Percentiles rank a stretch among this genome's conserved stretches.
Evolutionary conservation across 805 yeast genomes (phyloP).

Genomic region (Candida ovalis): DNA sequence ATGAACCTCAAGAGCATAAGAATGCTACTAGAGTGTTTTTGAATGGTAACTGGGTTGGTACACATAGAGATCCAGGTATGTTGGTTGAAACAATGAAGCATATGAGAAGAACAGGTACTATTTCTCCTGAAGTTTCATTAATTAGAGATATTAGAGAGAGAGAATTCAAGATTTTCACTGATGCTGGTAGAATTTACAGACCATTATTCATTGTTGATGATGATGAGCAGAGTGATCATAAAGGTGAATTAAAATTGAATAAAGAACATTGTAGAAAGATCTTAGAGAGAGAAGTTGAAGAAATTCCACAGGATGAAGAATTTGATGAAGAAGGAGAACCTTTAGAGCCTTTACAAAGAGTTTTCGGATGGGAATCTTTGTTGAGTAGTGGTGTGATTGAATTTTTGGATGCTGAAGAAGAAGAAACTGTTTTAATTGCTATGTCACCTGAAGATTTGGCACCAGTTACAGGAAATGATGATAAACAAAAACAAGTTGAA

Average conservation of each 20-base stretch:
- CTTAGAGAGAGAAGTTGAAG: slow-evolving; percentile 60
- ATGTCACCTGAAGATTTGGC: slow-evolving; percentile 98
- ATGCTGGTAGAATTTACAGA: slow-evolving; percentile 97
- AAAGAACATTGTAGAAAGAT: slow-evolving; percentile 80
- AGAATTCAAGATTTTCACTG: slow-evolving; percentile 94
- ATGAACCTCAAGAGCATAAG: slow-evolving; percentile 86
- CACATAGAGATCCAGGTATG: slow-evolving; percentile 93
- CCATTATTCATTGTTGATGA: slow-evolving; percentile 94
- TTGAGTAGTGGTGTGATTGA: slow-evolving; percentile 87
- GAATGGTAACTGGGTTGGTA: slow-evolving; percentile 99
- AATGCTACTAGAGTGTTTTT: slow-evolving; percentile 93
- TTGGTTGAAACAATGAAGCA: slow-evolving; percentile 87
- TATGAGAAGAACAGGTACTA: slow-evolving; percentile 91
- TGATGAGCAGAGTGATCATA: slow-evolving; percentile 61
- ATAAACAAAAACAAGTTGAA: slow-evolving; percentile 39
- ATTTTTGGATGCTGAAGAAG: slow-evolving; percentile 98
- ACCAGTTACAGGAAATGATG: slow-evolving; percentile 38
- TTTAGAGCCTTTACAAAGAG: slow-evolving; percentile 36
- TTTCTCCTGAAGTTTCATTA: slow-evolving; percentile 93
- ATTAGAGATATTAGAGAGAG: slow-evolving; percentile 96
- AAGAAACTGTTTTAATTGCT: slow-evolving; percentile 96
- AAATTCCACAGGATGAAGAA: slow-evolving; percentile 42
- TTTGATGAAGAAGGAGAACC: slow-evolving; percentile 45
- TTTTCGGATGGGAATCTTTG: slow-evolving; percentile 80
- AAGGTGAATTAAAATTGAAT: slow-evolving; percentile 76